These are phyloP conservation scores for Suillus placidus DNA, from an alignment of 768 basidiomycete genomes.

Conservation along the genomic window DNA sequence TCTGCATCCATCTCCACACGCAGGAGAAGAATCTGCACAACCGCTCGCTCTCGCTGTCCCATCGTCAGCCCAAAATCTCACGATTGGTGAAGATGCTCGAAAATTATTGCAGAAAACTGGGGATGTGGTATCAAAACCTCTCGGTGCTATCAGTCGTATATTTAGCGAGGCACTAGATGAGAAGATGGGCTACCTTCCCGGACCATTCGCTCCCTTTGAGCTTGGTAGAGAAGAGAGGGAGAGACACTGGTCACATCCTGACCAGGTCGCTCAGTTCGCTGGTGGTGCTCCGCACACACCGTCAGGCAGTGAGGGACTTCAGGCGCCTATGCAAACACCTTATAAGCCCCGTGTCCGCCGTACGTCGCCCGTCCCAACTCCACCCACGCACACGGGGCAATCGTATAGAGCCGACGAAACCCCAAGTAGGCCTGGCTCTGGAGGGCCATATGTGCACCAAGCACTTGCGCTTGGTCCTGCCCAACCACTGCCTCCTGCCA, in stretches of 20 bases:
- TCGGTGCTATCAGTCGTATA: constrained; percentile 87
- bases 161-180: constrained; percentile 83
- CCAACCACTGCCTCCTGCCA: constrained; percentile 32
- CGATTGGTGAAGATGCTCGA: constrained; percentile 68
- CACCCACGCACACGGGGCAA: constrained; percentile 22
- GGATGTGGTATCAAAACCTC: constrained; percentile 86
- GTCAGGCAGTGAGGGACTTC: constrained; percentile 26
- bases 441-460: constrained; percentile 49
- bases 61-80: constrained; percentile 36
- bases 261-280: constrained; percentile 34
- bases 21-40: constrained; percentile 89
- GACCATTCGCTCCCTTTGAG: constrained; percentile 71
- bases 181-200: constrained; percentile 64
- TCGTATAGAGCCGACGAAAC: constrained; percentile 48
- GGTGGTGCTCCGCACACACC: constrained; percentile 43
- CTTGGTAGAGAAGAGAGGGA: constrained; percentile 51
- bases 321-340: constrained; percentile 57
- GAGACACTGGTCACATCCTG: constrained; percentile 45
- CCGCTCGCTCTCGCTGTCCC: constrained; percentile 67
- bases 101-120: constrained; percentile 88
- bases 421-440: constrained; percentile 29
- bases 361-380: constrained; percentile 42
- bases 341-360: constrained; percentile 75
- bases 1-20: constrained; percentile 48
- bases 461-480: constrained; percentile 53